Conservation (phyloP, 140 eudicot species). For the Oenanthe javanica region DNA sequence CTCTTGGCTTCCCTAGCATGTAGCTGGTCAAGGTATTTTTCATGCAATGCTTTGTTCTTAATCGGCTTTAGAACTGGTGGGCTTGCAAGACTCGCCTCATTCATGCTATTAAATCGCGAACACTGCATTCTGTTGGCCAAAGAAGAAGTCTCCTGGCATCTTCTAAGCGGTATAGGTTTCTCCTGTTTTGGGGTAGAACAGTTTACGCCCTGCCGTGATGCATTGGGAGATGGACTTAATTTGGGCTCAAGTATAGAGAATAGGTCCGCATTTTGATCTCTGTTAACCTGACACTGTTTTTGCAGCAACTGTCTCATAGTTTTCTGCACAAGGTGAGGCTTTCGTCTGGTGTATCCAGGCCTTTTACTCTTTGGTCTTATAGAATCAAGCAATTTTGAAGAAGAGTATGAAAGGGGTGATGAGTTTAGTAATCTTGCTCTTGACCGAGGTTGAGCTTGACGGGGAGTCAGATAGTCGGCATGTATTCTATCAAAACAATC, state of each 20-base stretch:
- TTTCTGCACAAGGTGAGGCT: slow-evolving; percentile 42
- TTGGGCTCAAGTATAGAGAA: slow-evolving; percentile 60
- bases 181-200: slow-evolving; percentile 43
- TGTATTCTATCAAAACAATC: slow-evolving; percentile 85
- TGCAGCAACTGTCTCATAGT: slow-evolving; percentile 54
- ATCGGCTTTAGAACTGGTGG: slow-evolving; percentile 87
- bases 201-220: slow-evolving; percentile 11
- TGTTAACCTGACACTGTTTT: slow-evolving; percentile 39
- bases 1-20: slow-evolving; percentile 70
- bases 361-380: slow-evolving; percentile 36
- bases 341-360: slow-evolving; percentile 27
- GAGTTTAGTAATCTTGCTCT: slow-evolving; percentile 30
- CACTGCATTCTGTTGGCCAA: slow-evolving; percentile 38
- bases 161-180: slow-evolving; percentile 15
- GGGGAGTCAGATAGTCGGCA: slow-evolving; percentile 63
- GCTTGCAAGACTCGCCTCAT: slow-evolving; percentile 39
- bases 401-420: slow-evolving; percentile 31
- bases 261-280: slow-evolving; percentile 47
- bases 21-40: slow-evolving; percentile 74
- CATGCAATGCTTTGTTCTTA: slow-evolving; percentile 72
- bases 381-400: slow-evolving; percentile 44
- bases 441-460: slow-evolving; percentile 44
- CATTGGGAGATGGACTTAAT: slow-evolving; percentile 20
- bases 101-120: slow-evolving; percentile 34
- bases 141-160: slow-evolving; percentile 34